Evolutionary conservation across 1,139 yeast species (phyloP), one percentile per base, ranked within the genome.

Genomic region (Hemisphaericaspora xylofermentans): DNA sequence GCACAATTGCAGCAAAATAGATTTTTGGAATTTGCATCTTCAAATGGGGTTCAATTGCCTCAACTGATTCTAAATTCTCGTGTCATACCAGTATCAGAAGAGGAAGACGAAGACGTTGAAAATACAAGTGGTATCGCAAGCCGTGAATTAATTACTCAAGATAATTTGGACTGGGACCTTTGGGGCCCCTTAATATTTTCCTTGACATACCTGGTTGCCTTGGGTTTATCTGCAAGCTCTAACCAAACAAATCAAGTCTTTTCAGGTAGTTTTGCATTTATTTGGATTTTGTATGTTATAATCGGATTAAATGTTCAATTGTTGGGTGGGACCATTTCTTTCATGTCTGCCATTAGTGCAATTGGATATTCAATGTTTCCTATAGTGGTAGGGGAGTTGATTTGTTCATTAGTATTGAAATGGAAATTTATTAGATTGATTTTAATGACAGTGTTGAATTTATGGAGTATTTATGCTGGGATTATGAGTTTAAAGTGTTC

Each of bases 181-280:
- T 88, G 95, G 95, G 96, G 96, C 0, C 96, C 96, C 2, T 66
- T 88, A 45, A 74, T 87, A 22, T 85, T 88, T 54, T 81, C 88
- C 14, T 67, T 88, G 38, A 61, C 72, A 14, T 82, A 83, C 48
- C 70, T 89, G 6, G 77, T 87, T 35, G 67, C 74, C 4, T 63
- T 78, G 41, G 79, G 82, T 1, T 52, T 69, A 33, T 55, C 74
- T 3, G 68, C 77, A 53, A 51, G 74, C 59, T 52, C 53, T 3
- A 43, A 51, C 18, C 74, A 69, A 45, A 62, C 70, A 21, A 71
- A 70, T 47, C 59, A 57, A 38, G 62, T 88, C 66, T 66, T 82
- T 78, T 68, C 76, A 1, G 76, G 75, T 8, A 61, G 74, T 4
- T 71, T 71, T 48, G 53, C 71, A 12, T 66, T 71, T 50, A 65